phyloP scores from a whole-genome alignment of 1,284 basidiomycete species.

The Taiwanofungus camphoratus region DNA sequence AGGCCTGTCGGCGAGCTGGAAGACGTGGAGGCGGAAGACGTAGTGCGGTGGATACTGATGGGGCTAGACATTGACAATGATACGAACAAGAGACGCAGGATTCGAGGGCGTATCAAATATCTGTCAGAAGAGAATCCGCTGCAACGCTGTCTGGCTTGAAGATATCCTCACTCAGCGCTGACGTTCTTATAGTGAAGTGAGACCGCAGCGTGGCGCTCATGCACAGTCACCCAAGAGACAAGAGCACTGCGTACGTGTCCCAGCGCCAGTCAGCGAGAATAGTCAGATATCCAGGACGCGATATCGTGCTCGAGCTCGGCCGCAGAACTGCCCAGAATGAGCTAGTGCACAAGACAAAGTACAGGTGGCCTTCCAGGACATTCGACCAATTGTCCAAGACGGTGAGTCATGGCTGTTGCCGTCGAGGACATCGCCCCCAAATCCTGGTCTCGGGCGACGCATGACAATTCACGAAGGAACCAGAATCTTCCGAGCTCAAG shows the following conservation, averaged over 20 bases:
- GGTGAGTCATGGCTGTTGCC: not conserved
- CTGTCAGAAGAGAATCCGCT: not conserved
- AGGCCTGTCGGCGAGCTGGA: slow-evolving; percentile 13
- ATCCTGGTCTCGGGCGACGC: too few relatives aligned
- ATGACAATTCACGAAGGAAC: too few relatives aligned
- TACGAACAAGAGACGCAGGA: not conserved
- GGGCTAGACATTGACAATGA: slow-evolving; percentile 23
- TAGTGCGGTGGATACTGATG: slow-evolving; percentile 18
- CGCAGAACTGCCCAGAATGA: not conserved
- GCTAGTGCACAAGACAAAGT: not conserved
- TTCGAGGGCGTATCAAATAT: not conserved
- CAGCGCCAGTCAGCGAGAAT: not conserved
- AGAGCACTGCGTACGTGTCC: not conserved
- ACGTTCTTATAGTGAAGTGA: slow-evolving; percentile 1
- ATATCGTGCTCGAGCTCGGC: not conserved
- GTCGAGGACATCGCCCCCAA: not conserved
- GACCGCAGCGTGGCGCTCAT: not conserved
- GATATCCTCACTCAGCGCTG: not conserved
- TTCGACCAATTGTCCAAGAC: slow-evolving; percentile 1
- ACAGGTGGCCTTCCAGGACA: not conserved
- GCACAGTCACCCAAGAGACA: too few relatives aligned
- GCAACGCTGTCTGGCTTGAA: not conserved
- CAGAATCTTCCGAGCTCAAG: too few relatives aligned
- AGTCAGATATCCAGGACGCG: too few relatives aligned
- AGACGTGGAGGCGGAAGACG: slow-evolving; percentile 12